Evolutionary conservation across 805 yeast species (phyloP), one percentile per base, ranked within the genome.

Genomic region (Monosporozyma siamensis): DNA sequence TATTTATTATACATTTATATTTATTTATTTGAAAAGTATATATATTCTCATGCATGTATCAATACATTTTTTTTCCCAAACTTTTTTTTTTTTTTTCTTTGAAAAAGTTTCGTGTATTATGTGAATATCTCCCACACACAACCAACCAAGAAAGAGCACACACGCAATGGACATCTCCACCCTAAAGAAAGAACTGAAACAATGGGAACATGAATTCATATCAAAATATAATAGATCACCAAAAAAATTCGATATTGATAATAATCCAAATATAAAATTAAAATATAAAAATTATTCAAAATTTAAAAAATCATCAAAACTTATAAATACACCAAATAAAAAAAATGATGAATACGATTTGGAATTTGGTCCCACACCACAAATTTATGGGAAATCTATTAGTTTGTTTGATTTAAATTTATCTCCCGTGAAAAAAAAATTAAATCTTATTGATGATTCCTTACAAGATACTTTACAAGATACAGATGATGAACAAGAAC

Each of bases 301-400:
- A 40, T 41, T 55, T 32, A 54, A 61, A 44, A 55, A 48, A n/a
- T n/a, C n/a, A n/a, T n/a, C n/a, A 39, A 22, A 21, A 20, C 23
- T 14, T 6, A 18, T 4, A 27, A 31, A 9, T 15, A 17, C 15
- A 6, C n/a, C 17, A 18, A 15, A 36, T 25, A 25, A 17, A 10
- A 36, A 18, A 26, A 38, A 6, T 14, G 23, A 23, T 46, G 30
- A 25, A 21, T 14, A n/a, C 39, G 4, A 34, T 22, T 11, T n/a
- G 21, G 44, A 39, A 46, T 56, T 85, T 10, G 95, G 95, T 0
- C 95, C 95, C 1, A 86, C 95, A 0, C 95, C 95, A 0, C 95
- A 86, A 51, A 71, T 85, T 8, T 71, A 80, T 47, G 95, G 95
- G 0, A 73, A 81, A 42, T 83, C 84, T 0, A 58, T 83, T 26